Evolutionary conservation across 495 filamentous ascomycete species (phyloP).

Genomic region (Pyronema domesticum): DNA sequence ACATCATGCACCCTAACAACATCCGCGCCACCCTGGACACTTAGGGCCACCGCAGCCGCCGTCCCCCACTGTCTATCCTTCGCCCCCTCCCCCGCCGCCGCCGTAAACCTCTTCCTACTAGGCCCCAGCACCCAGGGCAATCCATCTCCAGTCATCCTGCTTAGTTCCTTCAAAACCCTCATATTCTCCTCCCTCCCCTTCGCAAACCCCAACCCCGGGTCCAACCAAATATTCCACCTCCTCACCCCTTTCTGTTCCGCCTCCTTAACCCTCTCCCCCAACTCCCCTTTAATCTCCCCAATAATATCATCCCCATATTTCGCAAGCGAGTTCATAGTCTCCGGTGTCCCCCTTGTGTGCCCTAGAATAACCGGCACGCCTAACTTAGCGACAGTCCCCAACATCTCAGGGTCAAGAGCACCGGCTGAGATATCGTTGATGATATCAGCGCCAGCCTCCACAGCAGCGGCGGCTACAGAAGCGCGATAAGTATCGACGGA

Average conservation of each 20-base stretch:
- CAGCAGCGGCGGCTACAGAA: conserved; percentile 59
- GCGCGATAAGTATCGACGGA: conserved; percentile 88
- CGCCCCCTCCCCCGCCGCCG: conserved; percentile 34
- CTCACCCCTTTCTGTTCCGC: conserved; percentile 71
- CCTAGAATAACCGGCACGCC: conserved; percentile 76
- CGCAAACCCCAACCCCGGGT: conserved; percentile 87
- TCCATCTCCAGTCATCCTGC: conserved; percentile 38
- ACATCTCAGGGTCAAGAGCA: conserved; percentile 60
- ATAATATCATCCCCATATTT: conserved; percentile 51
- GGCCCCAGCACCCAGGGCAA: conserved; percentile 81
- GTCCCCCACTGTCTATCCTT: conserved; percentile 64
- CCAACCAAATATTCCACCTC: conserved; percentile 86
- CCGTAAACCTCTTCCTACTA: conserved; percentile 76
- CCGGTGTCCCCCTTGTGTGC: conserved; percentile 85
- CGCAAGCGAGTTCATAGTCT: conserved; percentile 56
- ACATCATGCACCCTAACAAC: conserved; percentile 93
- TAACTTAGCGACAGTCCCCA: conserved; percentile 56
- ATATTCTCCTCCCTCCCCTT: conserved; percentile 69
- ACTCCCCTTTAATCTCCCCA: conserved; percentile 47
- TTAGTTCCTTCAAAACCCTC: conserved; percentile 50
- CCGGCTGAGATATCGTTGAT: conserved; percentile 91
- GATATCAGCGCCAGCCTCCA: conserved; percentile 73
- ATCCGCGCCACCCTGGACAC: conserved; percentile 82
- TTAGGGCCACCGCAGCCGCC: conserved; percentile 70
- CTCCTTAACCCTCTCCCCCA: conserved; percentile 48